Conservation (phyloP, 805 yeast species). For the Sugiyamaella qingdaonensis region DNA sequence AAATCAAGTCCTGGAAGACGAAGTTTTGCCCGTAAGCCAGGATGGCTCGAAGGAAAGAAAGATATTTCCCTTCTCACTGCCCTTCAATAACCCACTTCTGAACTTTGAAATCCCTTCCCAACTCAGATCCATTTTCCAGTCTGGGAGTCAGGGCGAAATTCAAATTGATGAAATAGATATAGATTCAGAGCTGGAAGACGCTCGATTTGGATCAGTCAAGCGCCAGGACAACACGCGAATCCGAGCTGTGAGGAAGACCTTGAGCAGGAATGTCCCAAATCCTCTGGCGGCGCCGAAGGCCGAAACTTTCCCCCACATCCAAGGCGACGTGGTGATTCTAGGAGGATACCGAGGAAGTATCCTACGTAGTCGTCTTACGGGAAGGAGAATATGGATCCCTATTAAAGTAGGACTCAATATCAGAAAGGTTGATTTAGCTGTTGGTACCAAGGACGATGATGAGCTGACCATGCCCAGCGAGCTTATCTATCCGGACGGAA, state of each 20-base stretch:
- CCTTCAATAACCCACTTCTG: conserved; percentile 47
- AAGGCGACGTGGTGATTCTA: conserved; percentile 74
- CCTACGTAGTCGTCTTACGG: conserved; percentile 59
- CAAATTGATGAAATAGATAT: conserved; percentile 29
- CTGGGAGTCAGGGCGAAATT: not conserved
- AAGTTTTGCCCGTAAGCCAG: not conserved
- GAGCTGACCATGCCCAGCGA: conserved; percentile 51
- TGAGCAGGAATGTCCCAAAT: conserved; percentile 46
- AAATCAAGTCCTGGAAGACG: not conserved
- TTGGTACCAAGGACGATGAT: conserved; percentile 72
- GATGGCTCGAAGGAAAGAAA: conserved; percentile 8
- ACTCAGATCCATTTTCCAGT: conserved; percentile 12
- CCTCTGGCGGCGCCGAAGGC: conserved; percentile 22
- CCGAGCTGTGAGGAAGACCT: conserved; percentile 62
- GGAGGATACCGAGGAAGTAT: conserved; percentile 91
- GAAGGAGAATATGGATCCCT: conserved; percentile 80
- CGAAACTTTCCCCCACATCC: conserved; percentile 40
- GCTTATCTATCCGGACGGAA: conserved; percentile 64
- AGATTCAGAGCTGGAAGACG: conserved; percentile 63
- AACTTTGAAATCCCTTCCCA: conserved; percentile 26
- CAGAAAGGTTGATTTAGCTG: conserved; percentile 58
- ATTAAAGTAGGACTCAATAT: conserved; percentile 76
- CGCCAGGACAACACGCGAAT: conserved; percentile 63
- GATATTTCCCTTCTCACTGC: conserved; percentile 45
- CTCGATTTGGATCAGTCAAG: conserved; percentile 45